Conservation (phyloP, 1,284 basidiomycete genomes). For the Trametes sp. region DNA sequence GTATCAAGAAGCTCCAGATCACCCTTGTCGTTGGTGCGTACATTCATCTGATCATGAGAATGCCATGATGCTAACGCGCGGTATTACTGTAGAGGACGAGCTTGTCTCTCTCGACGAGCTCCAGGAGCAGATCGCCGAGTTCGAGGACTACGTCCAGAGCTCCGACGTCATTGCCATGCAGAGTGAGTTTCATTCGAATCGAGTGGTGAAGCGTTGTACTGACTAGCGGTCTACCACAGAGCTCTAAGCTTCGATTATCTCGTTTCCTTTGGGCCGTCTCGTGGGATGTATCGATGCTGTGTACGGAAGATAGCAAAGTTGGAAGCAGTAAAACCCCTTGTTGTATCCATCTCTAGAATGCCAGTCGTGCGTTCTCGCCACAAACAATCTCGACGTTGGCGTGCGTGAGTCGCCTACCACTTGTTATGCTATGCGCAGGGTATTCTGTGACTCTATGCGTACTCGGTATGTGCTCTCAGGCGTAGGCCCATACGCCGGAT, state of each 20-base stretch:
- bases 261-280: conserved; percentile 7
- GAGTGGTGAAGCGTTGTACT: too few species aligned
- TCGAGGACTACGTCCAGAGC: conserved; percentile 97
- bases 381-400: background rate
- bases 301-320: conserved; percentile 25
- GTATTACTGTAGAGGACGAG: conserved; percentile 77
- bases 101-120: conserved; percentile 95
- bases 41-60: conserved; percentile 44
- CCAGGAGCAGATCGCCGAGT: conserved; percentile 87
- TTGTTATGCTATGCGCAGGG: too few species aligned
- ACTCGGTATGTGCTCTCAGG: background rate
- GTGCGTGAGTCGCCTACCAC: too few species aligned
- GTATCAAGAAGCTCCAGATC: conserved; percentile 93
- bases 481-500: background rate
- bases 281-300: conserved; percentile 22
- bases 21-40: conserved; percentile 90
- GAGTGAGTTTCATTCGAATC: conserved; percentile 58
- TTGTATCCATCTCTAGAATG: conserved; percentile 30
- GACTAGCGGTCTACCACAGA: conserved; percentile 4
- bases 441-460: too few species aligned
- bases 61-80: background rate
- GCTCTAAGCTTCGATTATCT: conserved; percentile 17
- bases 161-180: conserved; percentile 92
- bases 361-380: conserved; percentile 4
- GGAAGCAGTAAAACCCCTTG: conserved; percentile 26